Conservation (phyloP, 1,284 basidiomycete species). For the Coniophora puteana region DNA sequence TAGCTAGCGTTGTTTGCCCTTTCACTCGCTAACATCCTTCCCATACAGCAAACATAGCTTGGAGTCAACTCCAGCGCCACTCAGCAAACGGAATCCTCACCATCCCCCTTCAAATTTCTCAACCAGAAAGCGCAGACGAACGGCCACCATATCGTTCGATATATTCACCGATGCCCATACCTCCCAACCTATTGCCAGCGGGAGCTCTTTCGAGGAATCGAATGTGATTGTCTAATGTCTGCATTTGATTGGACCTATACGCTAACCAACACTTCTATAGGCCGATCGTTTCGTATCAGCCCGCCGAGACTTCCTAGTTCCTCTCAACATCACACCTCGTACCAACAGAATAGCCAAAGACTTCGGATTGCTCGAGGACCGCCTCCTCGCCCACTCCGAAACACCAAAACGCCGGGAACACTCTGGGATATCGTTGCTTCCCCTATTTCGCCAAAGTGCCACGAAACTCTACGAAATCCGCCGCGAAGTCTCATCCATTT, state of each 20-base stretch:
- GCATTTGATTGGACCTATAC: slow-evolving; percentile 4
- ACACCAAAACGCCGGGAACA: slow-evolving; percentile 28
- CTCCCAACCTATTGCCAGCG: slow-evolving; percentile 12
- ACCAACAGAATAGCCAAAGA: slow-evolving; percentile 44
- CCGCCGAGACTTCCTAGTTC: slow-evolving; percentile 33
- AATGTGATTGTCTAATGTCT: slow-evolving; percentile 20
- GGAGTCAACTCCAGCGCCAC: too few relatives aligned
- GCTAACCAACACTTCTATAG: slow-evolving; percentile 21
- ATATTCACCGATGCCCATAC: slow-evolving; percentile 19
- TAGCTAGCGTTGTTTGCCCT: too few relatives aligned
- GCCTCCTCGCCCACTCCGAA: slow-evolving; percentile 37
- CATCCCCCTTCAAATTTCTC: too few relatives aligned
- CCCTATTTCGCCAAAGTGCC: slow-evolving; percentile 33
- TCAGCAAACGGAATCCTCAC: too few relatives aligned
- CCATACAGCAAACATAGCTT: too few relatives aligned
- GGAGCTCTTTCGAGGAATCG: slow-evolving; percentile 23
- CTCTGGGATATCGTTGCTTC: slow-evolving; percentile 19
- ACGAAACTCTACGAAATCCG: slow-evolving; percentile 35
- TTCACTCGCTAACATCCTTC: too few relatives aligned
- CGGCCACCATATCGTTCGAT: slow-evolving; percentile 29
- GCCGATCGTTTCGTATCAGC: slow-evolving; percentile 45
- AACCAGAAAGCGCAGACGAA: slow-evolving; percentile 24
- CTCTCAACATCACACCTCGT: slow-evolving; percentile 43
- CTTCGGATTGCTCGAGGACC: slow-evolving; percentile 44
- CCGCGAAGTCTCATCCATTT: slow-evolving; percentile 30